These are phyloP conservation scores for Litchi chinensis DNA, from an alignment of 345 rosid species.

Conservation along the genomic window DNA sequence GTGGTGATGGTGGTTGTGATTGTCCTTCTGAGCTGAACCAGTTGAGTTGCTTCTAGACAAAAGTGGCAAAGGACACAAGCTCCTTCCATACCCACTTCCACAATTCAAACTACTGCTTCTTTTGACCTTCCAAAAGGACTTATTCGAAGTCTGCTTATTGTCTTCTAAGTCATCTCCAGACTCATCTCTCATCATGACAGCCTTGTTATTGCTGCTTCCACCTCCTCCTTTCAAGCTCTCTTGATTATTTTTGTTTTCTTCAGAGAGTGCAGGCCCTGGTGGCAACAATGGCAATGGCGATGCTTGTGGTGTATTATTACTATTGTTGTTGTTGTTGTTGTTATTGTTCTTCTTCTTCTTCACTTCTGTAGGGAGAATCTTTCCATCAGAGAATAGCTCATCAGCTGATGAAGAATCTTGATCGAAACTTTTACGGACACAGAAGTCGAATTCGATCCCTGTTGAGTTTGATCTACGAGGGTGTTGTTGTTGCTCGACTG, in stretches of 20 bases:
- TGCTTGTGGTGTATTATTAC: neutral
- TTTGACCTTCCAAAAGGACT: conserved; percentile 80
- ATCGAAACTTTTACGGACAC: conserved; percentile 45
- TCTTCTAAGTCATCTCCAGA: conserved; percentile 31
- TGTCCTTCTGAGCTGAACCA: conserved; percentile 57
- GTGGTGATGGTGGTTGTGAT: too few relatives aligned
- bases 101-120: conserved; percentile 79
- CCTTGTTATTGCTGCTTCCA: conserved; percentile 21
- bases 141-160: conserved; percentile 45
- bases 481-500: conserved; percentile 49
- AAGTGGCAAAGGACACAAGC: conserved; percentile 76
- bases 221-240: conserved; percentile 31
- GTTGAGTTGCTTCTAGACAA: conserved; percentile 76
- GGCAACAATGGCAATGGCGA: neutral
- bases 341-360: conserved; percentile 30
- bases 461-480: conserved; percentile 46
- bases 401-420: conserved; percentile 58
- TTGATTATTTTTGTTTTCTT: conserved; percentile 1
- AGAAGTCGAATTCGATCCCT: conserved; percentile 56
- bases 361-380: conserved; percentile 53
- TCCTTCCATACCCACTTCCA: conserved; percentile 66
- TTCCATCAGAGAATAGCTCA: conserved; percentile 57
- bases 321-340: neutral
- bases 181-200: conserved; percentile 25
- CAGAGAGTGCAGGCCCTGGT: neutral